Evolutionary conservation across 352 stramenopile species (phyloP).

Genomic region (Pythium oligandrum): DNA sequence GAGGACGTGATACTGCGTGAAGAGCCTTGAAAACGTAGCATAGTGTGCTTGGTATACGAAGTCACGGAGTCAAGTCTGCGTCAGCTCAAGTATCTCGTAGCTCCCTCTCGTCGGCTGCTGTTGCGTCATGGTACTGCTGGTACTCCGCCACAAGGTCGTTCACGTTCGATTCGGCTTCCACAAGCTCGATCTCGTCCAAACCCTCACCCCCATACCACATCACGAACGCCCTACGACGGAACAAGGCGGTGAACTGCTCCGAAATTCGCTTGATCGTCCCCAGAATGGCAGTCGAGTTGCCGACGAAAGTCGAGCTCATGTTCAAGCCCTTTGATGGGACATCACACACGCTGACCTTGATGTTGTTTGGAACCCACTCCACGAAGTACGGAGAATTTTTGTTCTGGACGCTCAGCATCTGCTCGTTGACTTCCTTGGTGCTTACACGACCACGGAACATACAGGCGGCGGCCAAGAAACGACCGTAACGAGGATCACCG

Average conservation of each 20-base stretch:
- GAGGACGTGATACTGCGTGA: too few relatives aligned
- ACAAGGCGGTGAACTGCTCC: slow-evolving; percentile 99
- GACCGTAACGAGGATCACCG: slow-evolving; percentile 97
- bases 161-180: slow-evolving; percentile 99
- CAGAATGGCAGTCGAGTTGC: slow-evolving; percentile 99
- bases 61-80: slow-evolving; percentile 64
- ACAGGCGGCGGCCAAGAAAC: slow-evolving; percentile 98
- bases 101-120: slow-evolving; percentile 97
- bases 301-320: slow-evolving; percentile 98
- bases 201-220: slow-evolving; percentile 99
- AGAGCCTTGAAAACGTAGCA: slow-evolving; percentile 34
- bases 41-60: slow-evolving; percentile 54
- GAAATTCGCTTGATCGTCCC: slow-evolving; percentile 99
- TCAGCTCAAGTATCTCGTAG: slow-evolving; percentile 95
- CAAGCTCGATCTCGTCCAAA: slow-evolving; percentile 99
- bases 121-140: slow-evolving; percentile 99
- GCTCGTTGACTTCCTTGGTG: slow-evolving; percentile 98
- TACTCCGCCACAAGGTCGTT: slow-evolving; percentile 99
- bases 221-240: slow-evolving; percentile 99
- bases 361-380: slow-evolving; percentile 99
- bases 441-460: slow-evolving; percentile 99
- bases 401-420: slow-evolving; percentile 99
- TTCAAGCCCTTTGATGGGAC: slow-evolving; percentile 97
- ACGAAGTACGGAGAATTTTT: slow-evolving; percentile 99
- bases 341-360: slow-evolving; percentile 99